A percentile compares a stretch with the other conserved stretches of the same genome.
Conservation (phyloP, 208 protist genomes). For the Entamoeba dispar region DNA sequence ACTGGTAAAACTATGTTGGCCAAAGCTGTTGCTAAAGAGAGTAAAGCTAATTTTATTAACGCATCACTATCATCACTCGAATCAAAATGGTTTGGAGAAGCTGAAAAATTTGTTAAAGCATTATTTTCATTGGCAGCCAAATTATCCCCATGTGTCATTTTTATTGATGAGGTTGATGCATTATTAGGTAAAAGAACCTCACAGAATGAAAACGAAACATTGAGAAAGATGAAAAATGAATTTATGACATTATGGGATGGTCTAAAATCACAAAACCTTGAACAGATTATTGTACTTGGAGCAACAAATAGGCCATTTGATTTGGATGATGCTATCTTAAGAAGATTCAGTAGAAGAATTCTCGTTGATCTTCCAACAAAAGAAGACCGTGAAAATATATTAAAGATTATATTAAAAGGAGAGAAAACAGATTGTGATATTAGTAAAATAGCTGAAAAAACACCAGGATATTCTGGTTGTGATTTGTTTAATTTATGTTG, state of each 20-base stretch:
- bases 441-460: background rate
- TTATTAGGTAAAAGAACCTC: background rate
- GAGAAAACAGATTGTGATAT: background rate
- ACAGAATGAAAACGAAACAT: constrained; percentile 46
- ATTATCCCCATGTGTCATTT: constrained; percentile 5
- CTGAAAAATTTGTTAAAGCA: background rate
- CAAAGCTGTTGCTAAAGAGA: constrained; percentile 51
- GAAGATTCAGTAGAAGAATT: background rate
- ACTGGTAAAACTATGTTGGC: constrained; percentile 30
- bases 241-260: constrained; percentile 69
- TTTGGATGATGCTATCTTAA: background rate
- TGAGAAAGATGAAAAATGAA: constrained; percentile 68
- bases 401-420: background rate
- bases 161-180: constrained; percentile 21
- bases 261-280: background rate
- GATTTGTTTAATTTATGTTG: constrained; percentile 2
- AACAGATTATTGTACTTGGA: background rate
- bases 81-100: constrained; percentile 53
- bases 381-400: background rate
- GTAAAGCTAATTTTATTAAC: constrained; percentile 49
- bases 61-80: constrained; percentile 53
- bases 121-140: constrained; percentile 1
- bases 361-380: background rate
- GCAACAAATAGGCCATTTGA: constrained; percentile 2
- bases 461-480: background rate